Evolutionary conservation across 1,284 basidiomycete genomes (phyloP).

Genomic region (Neotropicomus parvogracilis): DNA sequence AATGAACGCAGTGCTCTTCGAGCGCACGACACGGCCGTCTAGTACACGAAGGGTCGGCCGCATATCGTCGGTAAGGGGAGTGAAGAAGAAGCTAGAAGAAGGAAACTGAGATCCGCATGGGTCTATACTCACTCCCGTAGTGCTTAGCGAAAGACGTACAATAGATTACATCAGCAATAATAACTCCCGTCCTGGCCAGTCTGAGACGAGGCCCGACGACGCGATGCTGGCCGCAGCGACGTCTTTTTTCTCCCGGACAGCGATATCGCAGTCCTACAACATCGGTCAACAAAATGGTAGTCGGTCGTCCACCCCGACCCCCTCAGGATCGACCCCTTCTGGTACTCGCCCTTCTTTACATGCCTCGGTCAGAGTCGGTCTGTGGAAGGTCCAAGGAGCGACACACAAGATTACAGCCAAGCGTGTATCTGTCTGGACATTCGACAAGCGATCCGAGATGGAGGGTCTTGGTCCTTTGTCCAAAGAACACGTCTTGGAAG

Average conservation of each 20-base stretch:
- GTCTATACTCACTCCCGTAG: no score
- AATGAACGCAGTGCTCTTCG: slow-evolving; percentile 66
- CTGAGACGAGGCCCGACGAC: not conserved
- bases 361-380: slow-evolving; percentile 66
- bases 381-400: slow-evolving; percentile 84
- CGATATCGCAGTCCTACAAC: slow-evolving; percentile 81
- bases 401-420: slow-evolving; percentile 86
- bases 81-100: not conserved
- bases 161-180: slow-evolving; percentile 19
- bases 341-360: slow-evolving; percentile 34
- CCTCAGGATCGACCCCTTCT: slow-evolving; percentile 45
- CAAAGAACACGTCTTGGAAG: slow-evolving; percentile 73
- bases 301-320: slow-evolving; percentile 60
- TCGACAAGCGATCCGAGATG: slow-evolving; percentile 80
- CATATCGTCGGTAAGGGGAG: slow-evolving; percentile 19
- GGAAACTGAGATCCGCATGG: slow-evolving; percentile 4
- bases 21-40: slow-evolving; percentile 34
- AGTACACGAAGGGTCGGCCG: slow-evolving; percentile 41
- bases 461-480: slow-evolving; percentile 60
- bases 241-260: slow-evolving; percentile 84
- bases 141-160: not conserved
- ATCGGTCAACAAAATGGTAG: slow-evolving; percentile 51
- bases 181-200: not conserved
- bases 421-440: slow-evolving; percentile 85
- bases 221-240: slow-evolving; percentile 85